These are phyloP conservation scores for Kodamaea fukazawae DNA, from an alignment of 805 yeast genomes.

Conservation along the genomic window DNA sequence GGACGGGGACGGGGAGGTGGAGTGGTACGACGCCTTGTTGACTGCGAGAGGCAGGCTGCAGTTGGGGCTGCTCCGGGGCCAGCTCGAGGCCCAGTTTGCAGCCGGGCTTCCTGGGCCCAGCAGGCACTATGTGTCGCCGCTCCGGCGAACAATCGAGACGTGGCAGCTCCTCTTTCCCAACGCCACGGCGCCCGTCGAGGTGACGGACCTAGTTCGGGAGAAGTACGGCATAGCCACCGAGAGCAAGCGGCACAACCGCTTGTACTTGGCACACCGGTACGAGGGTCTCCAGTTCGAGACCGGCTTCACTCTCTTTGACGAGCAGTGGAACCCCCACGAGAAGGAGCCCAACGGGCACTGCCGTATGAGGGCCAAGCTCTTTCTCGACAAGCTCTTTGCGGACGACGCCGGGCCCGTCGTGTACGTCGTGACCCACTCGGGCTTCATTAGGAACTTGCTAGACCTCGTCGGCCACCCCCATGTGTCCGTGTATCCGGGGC, in stretches of 20 bases:
- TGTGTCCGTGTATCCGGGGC: constrained; percentile 25
- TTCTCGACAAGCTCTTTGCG: constrained; percentile 27
- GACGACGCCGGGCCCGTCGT: constrained; percentile 20
- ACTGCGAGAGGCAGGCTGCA: constrained; percentile 24
- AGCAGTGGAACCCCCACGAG: constrained; percentile 20
- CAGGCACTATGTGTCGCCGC: constrained; percentile 29
- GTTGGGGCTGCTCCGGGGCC: constrained; percentile 10
- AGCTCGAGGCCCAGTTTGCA: constrained; percentile 1
- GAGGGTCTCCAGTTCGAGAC: constrained; percentile 25
- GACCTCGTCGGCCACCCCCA: constrained; percentile 24
- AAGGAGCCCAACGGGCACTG: constrained; percentile 28
- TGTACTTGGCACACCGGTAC: constrained; percentile 18
- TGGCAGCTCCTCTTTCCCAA: constrained; percentile 25
- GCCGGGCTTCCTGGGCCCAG: constrained; percentile 22
- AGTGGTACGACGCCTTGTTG: constrained; percentile 33
- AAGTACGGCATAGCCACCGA: constrained; percentile 33
- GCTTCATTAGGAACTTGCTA: constrained; percentile 25
- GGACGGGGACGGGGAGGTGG: constrained; percentile 17
- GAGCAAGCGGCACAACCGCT: constrained; percentile 25
- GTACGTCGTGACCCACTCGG: constrained; percentile 30
- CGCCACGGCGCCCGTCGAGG: constrained; percentile 14
- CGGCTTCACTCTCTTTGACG: constrained; percentile 24
- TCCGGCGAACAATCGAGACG: constrained; percentile 30
- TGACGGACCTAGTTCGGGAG: constrained; percentile 30
- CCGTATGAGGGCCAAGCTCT: constrained; percentile 22